A percentile compares a stretch with the other conserved stretches of the same genome.
Conservation (phyloP, 495 filamentous ascomycete species). For the Tuber magnatum region DNA sequence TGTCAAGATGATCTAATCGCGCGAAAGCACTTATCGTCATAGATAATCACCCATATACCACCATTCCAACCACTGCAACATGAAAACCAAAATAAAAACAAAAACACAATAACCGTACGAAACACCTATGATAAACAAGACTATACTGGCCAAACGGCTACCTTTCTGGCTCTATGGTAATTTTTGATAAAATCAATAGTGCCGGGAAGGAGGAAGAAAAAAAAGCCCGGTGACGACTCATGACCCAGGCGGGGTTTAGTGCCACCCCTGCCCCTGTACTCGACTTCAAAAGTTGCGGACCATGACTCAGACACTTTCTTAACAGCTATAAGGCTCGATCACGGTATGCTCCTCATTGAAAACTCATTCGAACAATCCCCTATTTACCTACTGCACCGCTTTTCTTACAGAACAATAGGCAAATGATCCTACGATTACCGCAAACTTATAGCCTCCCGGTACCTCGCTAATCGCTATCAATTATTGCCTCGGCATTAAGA, state of each 20-base stretch:
- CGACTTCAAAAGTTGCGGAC: neutral
- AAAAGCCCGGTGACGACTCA: neutral
- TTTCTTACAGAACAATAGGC: neutral
- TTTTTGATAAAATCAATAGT: neutral
- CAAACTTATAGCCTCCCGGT: neutral
- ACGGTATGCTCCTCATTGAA: neutral
- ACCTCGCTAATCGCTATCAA: neutral
- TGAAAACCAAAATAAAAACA: neutral
- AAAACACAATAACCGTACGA: neutral
- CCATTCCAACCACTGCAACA: neutral
- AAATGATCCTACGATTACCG: slow-evolving; percentile 2
- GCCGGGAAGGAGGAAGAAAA: neutral
- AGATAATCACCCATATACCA: slow-evolving; percentile 24
- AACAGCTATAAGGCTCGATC: neutral
- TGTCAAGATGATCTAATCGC: neutral
- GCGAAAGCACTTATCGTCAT: slow-evolving; percentile 19
- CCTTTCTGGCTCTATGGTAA: neutral
- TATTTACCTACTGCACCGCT: neutral
- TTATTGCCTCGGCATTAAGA: neutral
- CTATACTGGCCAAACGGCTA: neutral
- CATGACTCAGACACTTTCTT: neutral
- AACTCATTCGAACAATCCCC: neutral
- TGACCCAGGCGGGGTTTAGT: neutral
- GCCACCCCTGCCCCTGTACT: neutral
- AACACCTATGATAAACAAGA: neutral